Evolutionary conservation across 495 filamentous ascomycete species (phyloP), one percentile per base, ranked within the genome.

Genomic region (Sordaria brevicollis): DNA sequence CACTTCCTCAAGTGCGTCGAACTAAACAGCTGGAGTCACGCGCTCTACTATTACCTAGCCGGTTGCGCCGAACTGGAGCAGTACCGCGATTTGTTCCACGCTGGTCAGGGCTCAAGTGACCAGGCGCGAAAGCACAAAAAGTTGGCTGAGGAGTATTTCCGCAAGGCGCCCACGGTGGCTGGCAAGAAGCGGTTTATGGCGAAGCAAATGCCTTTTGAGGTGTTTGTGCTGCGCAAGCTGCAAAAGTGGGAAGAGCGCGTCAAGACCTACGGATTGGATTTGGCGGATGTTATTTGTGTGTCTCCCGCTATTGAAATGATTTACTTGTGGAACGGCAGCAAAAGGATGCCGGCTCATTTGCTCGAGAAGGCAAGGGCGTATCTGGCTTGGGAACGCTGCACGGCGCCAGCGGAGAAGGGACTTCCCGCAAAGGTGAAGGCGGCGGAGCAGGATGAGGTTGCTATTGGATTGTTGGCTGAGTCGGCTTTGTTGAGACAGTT

Each of bases 171-270:
- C 1, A 84, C 87, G 0, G 83, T 91, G 65, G 91, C 91, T 7
- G 94, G 94, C 43, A 92, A 90, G 80, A 97, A 97, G 79, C 85
- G 86, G 10, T 93, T 98, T 80, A 92, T 98, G 91, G 91, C 92
- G 1, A 87, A 89, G 17, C 91, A 93, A 73, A 82, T 97, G 17
- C 95, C 96, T 1, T 94, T 98, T 69, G 96, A 99, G 79, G 83
- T 91, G 35, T 97, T 96, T 75, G 91, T 94, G 0, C 81, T 84
- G 66, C 89, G 93, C 35, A 98, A 97, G 79, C 80, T 97, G 54
- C 85, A 87, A 66, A 97, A 96, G 81, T 97, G 93, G 94, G 90
- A 96, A 74, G 87, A 89, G 29, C 86, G 94, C 17, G 90, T 92
- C 13, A 89, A 89, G 71, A 83, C 86, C 33, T 86, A 88, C 79